Base-by-base conservation (phyloP, 106 monocot genomes). In the Apostasia shenzhenica region DNA sequence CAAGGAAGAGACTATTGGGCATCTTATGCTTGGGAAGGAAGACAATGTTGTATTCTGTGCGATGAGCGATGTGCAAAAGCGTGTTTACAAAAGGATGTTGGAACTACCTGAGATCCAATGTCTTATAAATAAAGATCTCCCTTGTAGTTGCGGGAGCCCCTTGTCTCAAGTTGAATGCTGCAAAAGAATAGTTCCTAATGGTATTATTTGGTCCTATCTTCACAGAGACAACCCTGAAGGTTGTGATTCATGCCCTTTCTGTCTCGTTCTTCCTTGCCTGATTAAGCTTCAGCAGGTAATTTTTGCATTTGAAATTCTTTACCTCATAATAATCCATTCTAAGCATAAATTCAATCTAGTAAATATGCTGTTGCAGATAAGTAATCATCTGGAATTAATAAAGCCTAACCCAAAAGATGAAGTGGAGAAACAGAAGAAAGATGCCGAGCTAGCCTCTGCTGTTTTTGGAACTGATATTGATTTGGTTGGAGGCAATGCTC, bases 21-120 rank as follows among this genome's bases (percentile, higher is more conserved):
- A 97, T 83, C 92, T 97, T 70, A 92, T 97, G 95, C 73, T 92
- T 48, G 95, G 95, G 45, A 97, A 97, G 69, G 91, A 97, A 79
- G 95, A 97, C 74, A 97, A 97, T 85, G 80, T 87, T 72, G 86
- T 92, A 62, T 92, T 92, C 58, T 97, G 95, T 73, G 80, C 81
- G 57, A 97, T 97, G 92, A 89, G 86, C 69, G 89, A 97, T 42
- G 59, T 97, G 68, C 95, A 97, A 87, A 97, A 86, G 69, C 86
- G 92, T 56, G 92, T 84, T 64, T 97, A 97, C 63, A 92, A 81
- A 78, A 86, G 95, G 70, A 89, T 97, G 86, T 74, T 97, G 78
- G 88, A 84, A 62, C 86, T 82, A 56, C 92, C 95, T 75, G 95
- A 97, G 67, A 72, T 97, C 37, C 92, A 97, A 56, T 85, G 86